Evolutionary conservation across 225 moss, liverwort and hornwort species (phyloP).

Genomic region (Sphagnum tenellum): DNA sequence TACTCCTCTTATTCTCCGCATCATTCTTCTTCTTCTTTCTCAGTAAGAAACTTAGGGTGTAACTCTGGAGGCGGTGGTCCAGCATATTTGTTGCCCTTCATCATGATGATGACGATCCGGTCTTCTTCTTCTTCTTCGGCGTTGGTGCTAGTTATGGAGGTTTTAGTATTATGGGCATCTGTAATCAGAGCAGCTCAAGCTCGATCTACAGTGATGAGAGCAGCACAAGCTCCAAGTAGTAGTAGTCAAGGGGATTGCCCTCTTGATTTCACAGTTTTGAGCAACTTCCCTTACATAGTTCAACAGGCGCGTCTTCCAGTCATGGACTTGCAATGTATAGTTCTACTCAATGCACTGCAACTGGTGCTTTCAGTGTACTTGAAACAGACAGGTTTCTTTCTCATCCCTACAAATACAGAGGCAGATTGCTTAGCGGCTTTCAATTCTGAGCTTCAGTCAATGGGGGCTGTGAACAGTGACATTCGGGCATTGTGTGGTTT

Average conservation of each 20-base stretch:
- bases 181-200: no score
- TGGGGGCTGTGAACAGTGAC: slow-evolving; percentile 3
- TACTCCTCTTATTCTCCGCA: no score
- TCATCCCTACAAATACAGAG: slow-evolving; percentile 14
- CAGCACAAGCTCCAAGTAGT: not conserved
- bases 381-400: slow-evolving; percentile 18
- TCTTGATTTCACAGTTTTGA: slow-evolving; percentile 2
- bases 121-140: no score
- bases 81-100: no score
- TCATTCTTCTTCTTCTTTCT: no score
- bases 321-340: slow-evolving; percentile 4
- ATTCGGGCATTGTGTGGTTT: not conserved
- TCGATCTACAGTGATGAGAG: not conserved
- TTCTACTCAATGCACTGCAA: slow-evolving; percentile 7
- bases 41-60: no score
- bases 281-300: slow-evolving; percentile 19
- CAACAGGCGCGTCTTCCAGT: not conserved
- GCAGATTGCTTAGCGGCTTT: slow-evolving; percentile 14
- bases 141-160: no score
- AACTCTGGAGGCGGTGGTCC: no score
- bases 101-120: no score
- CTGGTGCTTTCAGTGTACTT: slow-evolving; percentile 19
- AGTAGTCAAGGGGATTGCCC: not conserved
- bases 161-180: no score
- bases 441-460: slow-evolving; percentile 14